A percentile compares a stretch with the other conserved stretches of the same genome.
phyloP scores from a whole-genome alignment of 176 grass and related monocot genomes.

The Phoenix dactylifera region DNA sequence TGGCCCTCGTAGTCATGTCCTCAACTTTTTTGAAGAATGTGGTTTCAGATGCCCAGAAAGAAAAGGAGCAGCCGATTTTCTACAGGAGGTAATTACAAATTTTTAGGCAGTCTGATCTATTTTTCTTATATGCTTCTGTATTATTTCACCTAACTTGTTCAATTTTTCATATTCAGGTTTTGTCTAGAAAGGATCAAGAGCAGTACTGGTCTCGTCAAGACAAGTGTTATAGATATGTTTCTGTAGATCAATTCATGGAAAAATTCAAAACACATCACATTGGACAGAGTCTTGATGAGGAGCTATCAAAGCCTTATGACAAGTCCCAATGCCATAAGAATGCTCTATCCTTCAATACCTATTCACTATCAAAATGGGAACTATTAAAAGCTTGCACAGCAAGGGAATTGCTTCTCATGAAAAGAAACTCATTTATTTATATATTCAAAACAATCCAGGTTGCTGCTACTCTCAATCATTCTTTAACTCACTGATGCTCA shows the following conservation, averaged over 20 bases:
- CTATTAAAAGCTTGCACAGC: constrained; percentile 60
- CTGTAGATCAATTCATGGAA: constrained; percentile 40
- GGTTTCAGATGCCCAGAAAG: constrained; percentile 73
- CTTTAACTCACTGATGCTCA: constrained; percentile 16
- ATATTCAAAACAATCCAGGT: constrained; percentile 35
- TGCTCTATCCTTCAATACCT: constrained; percentile 48
- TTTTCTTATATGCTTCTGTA: neutral
- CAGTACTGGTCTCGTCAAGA: constrained; percentile 47
- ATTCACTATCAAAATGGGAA: constrained; percentile 55
- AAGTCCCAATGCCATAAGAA: constrained; percentile 30
- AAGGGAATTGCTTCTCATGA: constrained; percentile 67
- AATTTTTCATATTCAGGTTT: constrained; percentile 28
- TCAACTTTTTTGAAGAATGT: constrained; percentile 59
- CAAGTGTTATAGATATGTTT: constrained; percentile 49
- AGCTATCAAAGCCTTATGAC: constrained; percentile 37
- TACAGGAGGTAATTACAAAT: constrained; percentile 58
- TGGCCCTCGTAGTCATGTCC: constrained; percentile 36
- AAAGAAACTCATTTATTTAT: constrained; percentile 56
- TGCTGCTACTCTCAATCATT: neutral
- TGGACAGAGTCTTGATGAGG: constrained; percentile 28
- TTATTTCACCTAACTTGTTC: neutral
- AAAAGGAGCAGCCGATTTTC: constrained; percentile 67
- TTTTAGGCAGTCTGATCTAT: neutral
- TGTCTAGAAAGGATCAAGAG: constrained; percentile 68
- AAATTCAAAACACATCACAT: constrained; percentile 45